These are phyloP conservation scores for Mortierella sp. DNA, from an alignment of 371 early-diverging fungal species.

Conservation along the genomic window DNA sequence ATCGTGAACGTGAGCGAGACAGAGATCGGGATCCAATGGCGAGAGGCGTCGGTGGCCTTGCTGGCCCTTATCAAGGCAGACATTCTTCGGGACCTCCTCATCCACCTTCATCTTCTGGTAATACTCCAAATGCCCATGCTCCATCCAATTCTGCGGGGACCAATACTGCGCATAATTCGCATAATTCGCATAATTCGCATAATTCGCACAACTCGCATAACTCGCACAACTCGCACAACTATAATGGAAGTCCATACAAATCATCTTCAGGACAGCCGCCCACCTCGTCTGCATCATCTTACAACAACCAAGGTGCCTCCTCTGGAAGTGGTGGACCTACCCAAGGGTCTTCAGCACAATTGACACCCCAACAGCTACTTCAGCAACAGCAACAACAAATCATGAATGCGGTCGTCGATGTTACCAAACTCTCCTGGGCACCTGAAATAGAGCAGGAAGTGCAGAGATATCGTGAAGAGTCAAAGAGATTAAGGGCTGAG, in stretches of 20 bases:
- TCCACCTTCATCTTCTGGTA: slow-evolving; percentile 11
- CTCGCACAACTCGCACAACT: neutral
- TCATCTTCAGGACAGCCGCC: slow-evolving; percentile 19
- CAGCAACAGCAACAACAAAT: slow-evolving; percentile 57
- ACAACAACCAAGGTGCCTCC: slow-evolving; percentile 17
- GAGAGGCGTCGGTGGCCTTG: slow-evolving; percentile 4
- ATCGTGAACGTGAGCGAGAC: slow-evolving; percentile 37
- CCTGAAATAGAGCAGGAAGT: slow-evolving; percentile 50
- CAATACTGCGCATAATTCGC: slow-evolving; percentile 5
- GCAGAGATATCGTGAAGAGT: slow-evolving; percentile 50
- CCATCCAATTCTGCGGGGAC: slow-evolving; percentile 9
- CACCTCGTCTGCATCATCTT: slow-evolving; percentile 18
- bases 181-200: no score
- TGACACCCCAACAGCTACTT: slow-evolving; percentile 36
- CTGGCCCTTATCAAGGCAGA: slow-evolving; percentile 20
- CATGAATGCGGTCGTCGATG: slow-evolving; percentile 50
- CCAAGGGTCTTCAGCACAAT: slow-evolving; percentile 27
- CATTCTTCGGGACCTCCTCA: slow-evolving; percentile 18
- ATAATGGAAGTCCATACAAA: slow-evolving; percentile 33
- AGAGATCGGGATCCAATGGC: slow-evolving; percentile 30
- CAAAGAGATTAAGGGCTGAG: slow-evolving; percentile 38
- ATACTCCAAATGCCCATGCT: slow-evolving; percentile 9
- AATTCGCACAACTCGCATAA: no score
- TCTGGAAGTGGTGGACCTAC: neutral
- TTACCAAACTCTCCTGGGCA: slow-evolving; percentile 52